phyloP scores from a whole-genome alignment of 345 rosid species.

The Eutrema yunnanense region DNA sequence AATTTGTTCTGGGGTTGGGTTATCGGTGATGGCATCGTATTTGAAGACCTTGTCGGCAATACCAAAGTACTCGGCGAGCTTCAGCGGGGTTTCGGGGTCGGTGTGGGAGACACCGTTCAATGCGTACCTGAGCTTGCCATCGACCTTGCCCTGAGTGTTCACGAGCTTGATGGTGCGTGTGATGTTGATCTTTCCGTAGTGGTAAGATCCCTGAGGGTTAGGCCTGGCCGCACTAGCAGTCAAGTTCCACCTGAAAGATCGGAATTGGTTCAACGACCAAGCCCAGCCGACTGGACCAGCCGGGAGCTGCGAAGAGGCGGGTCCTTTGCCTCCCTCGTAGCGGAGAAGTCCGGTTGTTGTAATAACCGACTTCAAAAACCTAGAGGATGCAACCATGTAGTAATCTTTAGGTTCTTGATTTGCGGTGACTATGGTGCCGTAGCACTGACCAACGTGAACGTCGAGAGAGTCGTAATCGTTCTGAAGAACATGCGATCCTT shows the following conservation, averaged over 20 bases:
- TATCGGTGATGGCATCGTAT: constrained; percentile 41
- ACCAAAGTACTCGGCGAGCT: constrained; percentile 61
- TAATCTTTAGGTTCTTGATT: constrained; percentile 51
- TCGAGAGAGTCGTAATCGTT: constrained; percentile 61
- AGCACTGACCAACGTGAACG: constrained; percentile 64
- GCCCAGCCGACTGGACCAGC: constrained; percentile 59
- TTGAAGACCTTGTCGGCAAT: constrained; percentile 45
- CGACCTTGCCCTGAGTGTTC: constrained; percentile 38
- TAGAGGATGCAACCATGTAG: constrained; percentile 54
- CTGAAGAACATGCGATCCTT: constrained; percentile 64
- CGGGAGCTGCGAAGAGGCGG: constrained; percentile 45
- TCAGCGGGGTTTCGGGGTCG: constrained; percentile 51
- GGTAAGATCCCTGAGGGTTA: constrained; percentile 85
- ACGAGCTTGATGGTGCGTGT: constrained; percentile 59
- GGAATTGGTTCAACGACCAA: constrained; percentile 72
- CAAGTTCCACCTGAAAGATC: constrained; percentile 72
- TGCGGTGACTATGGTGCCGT: constrained; percentile 45
- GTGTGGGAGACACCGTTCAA: constrained; percentile 59
- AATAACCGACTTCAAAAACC: constrained; percentile 41
- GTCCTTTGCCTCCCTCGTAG: constrained; percentile 38
- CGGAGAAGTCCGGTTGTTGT: constrained; percentile 41
- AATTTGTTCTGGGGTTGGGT: constrained; percentile 31
- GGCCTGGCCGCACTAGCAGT: constrained; percentile 81
- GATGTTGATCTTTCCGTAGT: constrained; percentile 58
- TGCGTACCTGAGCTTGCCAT: constrained; percentile 54